Evolutionary conservation across 2,329 filamentous ascomycete species (phyloP).

Genomic region (Triangularia setosa): DNA sequence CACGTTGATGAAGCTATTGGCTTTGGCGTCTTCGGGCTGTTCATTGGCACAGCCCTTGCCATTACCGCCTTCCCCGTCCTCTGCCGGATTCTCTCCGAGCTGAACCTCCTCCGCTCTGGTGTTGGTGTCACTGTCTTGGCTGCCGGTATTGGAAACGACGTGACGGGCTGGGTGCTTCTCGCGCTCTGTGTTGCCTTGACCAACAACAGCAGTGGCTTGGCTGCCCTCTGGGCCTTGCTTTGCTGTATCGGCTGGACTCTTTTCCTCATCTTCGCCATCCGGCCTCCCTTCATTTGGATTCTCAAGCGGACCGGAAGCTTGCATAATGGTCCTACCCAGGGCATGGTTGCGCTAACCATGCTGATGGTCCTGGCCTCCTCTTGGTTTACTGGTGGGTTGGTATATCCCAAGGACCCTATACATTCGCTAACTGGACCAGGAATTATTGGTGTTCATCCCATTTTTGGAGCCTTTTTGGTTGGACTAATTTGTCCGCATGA

Average conservation of each 20-base stretch:
- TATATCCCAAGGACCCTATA: not conserved
- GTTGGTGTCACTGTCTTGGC: conserved; percentile 87
- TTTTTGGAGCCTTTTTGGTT: conserved; percentile 88
- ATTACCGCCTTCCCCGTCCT: conserved; percentile 91
- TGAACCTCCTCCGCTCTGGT: conserved; percentile 77
- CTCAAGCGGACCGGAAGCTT: conserved; percentile 71
- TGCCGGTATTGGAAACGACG: conserved; percentile 89
- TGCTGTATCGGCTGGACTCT: conserved; percentile 70
- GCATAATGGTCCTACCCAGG: conserved; percentile 83
- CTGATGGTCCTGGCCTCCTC: conserved; percentile 73
- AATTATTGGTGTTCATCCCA: conserved; percentile 88
- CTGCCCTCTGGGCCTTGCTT: conserved; percentile 80
- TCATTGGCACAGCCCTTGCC: conserved; percentile 88
- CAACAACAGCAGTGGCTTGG: conserved; percentile 77
- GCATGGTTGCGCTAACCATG: conserved; percentile 77
- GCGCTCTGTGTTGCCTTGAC: conserved; percentile 91
- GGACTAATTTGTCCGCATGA: conserved; percentile 89
- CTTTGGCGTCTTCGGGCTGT: conserved; percentile 59
- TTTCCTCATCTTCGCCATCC: conserved; percentile 68
- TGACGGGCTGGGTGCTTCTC: conserved; percentile 85
- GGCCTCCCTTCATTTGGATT: conserved; percentile 70
- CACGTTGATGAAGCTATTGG: conserved; percentile 35
- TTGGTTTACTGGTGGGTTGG: conserved; percentile 63
- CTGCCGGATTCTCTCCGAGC: conserved; percentile 86
- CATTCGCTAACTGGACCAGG: conserved; percentile 32